Evolutionary conservation across 169 alveolate species (phyloP).

Genomic region (Eimeria maxima): DNA sequence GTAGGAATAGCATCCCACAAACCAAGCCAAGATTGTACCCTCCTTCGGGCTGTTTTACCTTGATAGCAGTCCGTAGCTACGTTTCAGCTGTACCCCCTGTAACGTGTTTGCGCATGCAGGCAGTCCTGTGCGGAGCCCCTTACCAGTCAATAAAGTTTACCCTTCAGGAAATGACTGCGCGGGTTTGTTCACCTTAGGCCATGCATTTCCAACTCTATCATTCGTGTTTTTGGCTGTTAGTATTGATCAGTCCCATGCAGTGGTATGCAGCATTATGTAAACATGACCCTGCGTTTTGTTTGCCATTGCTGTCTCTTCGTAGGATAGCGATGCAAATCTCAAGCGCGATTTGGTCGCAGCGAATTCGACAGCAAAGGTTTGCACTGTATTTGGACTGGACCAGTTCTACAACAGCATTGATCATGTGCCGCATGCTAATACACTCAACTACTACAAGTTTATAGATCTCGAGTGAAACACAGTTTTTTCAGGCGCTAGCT

Average conservation of each 20-base stretch:
- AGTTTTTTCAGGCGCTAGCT: not conserved
- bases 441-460: slow-evolving; percentile 62
- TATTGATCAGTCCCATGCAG: not conserved
- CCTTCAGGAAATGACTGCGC: slow-evolving; percentile 81
- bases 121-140: slow-evolving; percentile 73
- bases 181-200: slow-evolving; percentile 23
- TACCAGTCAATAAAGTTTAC: slow-evolving; percentile 80
- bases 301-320: not conserved
- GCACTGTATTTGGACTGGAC: slow-evolving; percentile 67
- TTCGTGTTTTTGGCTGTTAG: not conserved
- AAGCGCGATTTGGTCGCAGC: slow-evolving; percentile 64
- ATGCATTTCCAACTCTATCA: not conserved
- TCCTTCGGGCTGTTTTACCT: not conserved
- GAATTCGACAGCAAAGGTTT: slow-evolving; percentile 68
- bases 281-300: not conserved
- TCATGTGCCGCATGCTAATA: slow-evolving; percentile 74
- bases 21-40: not conserved
- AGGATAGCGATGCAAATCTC: slow-evolving; percentile 53
- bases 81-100: not conserved
- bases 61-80: not conserved
- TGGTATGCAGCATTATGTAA: not conserved
- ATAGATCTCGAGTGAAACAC: slow-evolving; percentile 16
- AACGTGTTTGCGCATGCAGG: slow-evolving; percentile 30
- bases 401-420: slow-evolving; percentile 51
- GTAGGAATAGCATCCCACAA: no score